Conservation (phyloP, 371 early-diverging fungal species). For the Lichtheimia ornata region DNA sequence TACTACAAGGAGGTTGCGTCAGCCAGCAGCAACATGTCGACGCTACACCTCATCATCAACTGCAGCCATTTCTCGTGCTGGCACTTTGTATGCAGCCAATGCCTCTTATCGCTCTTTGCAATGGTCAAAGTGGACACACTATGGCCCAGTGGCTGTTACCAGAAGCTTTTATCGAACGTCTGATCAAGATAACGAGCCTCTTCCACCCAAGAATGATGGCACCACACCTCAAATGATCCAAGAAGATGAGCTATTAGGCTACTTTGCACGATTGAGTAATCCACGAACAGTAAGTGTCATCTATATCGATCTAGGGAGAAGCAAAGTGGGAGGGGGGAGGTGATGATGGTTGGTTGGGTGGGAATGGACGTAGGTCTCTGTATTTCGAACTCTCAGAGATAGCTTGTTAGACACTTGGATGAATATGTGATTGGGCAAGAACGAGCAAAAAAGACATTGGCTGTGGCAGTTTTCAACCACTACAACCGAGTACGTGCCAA, state of each 20-base stretch:
- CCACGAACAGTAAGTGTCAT: constrained; percentile 17
- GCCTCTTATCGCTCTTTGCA: too few species aligned
- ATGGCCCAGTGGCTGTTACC: not conserved
- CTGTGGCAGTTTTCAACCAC: constrained; percentile 82
- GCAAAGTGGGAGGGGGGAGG: too few species aligned
- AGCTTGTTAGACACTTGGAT: constrained; percentile 76
- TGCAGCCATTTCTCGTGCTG: too few species aligned
- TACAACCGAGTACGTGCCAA: constrained; percentile 75
- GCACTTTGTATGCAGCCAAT: too few species aligned
- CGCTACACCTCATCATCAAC: too few species aligned
- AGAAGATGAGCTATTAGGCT: constrained; percentile 5
- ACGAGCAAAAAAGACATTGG: constrained; percentile 71
- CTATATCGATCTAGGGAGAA: not conserved
- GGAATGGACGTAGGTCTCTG: too few species aligned
- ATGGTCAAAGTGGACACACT: too few species aligned
- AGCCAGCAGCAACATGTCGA: too few species aligned
- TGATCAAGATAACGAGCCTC: constrained; percentile 2
- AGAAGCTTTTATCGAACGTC: constrained; percentile 3
- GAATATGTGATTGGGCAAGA: constrained; percentile 84
- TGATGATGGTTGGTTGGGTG: too few species aligned
- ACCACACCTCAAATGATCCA: not conserved
- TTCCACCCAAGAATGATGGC: constrained; percentile 1
- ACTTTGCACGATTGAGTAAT: constrained; percentile 13
- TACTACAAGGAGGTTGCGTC: too few species aligned
- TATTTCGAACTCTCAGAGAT: not conserved